phyloP scores from a whole-genome alignment of 78 protist genomes.

The Protostelium mycophagum region DNA sequence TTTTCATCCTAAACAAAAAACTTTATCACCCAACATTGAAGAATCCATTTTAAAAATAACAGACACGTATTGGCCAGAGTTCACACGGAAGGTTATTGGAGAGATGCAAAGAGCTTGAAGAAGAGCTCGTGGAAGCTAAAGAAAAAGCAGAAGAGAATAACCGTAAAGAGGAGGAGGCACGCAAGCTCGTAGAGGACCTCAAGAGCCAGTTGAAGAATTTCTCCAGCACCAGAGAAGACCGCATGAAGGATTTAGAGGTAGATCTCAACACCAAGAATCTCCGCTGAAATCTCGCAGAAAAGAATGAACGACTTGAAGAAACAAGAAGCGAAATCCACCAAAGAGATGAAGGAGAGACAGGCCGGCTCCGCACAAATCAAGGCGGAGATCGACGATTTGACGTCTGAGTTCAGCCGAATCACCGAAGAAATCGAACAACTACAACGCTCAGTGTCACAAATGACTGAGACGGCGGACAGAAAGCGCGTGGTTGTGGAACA shows the following conservation, averaged over 20 bases:
- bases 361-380: slow-evolving; percentile 5
- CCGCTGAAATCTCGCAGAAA: background rate
- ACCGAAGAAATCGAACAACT: slow-evolving; percentile 17
- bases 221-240: slow-evolving; percentile 24
- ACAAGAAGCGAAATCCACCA: slow-evolving; percentile 25
- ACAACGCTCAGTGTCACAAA: slow-evolving; percentile 1
- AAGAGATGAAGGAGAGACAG: slow-evolving; percentile 18
- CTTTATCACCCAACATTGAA: slow-evolving; percentile 25
- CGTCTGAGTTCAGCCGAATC: slow-evolving; percentile 11
- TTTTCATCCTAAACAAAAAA: background rate
- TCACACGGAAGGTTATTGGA: slow-evolving; percentile 11
- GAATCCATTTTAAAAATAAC: background rate
- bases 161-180: slow-evolving; percentile 10
- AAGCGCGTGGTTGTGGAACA: background rate
- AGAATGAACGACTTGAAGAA: slow-evolving; percentile 11
- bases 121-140: slow-evolving; percentile 12
- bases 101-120: slow-evolving; percentile 43
- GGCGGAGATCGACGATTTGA: slow-evolving; percentile 39
- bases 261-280: background rate
- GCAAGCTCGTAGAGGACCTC: slow-evolving; percentile 8
- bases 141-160: background rate
- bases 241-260: slow-evolving; percentile 24
- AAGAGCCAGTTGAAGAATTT: slow-evolving; percentile 27
- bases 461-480: slow-evolving; percentile 11
- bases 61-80: background rate